Evolutionary conservation across 2,329 filamentous ascomycete species (phyloP), one percentile per base, ranked within the genome.

Genomic region (Diaporthe vaccinii): DNA sequence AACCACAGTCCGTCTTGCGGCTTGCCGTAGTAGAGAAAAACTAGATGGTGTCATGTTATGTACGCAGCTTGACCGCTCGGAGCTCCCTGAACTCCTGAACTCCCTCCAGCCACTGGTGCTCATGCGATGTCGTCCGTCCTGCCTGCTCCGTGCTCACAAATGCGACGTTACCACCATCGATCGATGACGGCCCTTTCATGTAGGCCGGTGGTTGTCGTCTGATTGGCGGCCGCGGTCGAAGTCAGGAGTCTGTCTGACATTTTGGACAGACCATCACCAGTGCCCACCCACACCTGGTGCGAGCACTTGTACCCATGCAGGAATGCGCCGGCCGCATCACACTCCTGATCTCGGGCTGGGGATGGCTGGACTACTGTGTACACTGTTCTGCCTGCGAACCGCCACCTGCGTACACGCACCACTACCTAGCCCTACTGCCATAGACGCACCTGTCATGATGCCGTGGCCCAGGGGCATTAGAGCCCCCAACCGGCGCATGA

Each of bases 161-260:
- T 68, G 65, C 46, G 65, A 68, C 65, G 65, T 68, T 68, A 53
- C 65, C n/a, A 22, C 28, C 46, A 28, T n/a, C n/a, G n/a, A 41
- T 69, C 49, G 49, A 41, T 41, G 65, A 41, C 49, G 49, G 65
- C 34, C 49, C 65, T 41, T 41, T 17, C 44, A 55, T 17, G 34
- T 49, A 69, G 34, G 49, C 46, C 44, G 22, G 49, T 53, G 46
- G 20, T 28, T 39, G 65, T 36, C 65, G 31, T 36, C 65, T 68
- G 65, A 68, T 68, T 68, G 65, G 65, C 65, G 65, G 46, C 65
- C 65, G 46, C 65, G 62, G 62, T 68, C 62, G 7, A 51, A 53
- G 46, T 68, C 44, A 69, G 31, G 65, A 53, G 46, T 69, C 44
- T 69, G 65, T 53, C 65, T 69, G 65, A 55, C 65, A 65, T 49